Evolutionary conservation across 2,329 filamentous ascomycete species (phyloP), one percentile per base, ranked within the genome.

Genomic region (Fusarium tjaetaba): DNA sequence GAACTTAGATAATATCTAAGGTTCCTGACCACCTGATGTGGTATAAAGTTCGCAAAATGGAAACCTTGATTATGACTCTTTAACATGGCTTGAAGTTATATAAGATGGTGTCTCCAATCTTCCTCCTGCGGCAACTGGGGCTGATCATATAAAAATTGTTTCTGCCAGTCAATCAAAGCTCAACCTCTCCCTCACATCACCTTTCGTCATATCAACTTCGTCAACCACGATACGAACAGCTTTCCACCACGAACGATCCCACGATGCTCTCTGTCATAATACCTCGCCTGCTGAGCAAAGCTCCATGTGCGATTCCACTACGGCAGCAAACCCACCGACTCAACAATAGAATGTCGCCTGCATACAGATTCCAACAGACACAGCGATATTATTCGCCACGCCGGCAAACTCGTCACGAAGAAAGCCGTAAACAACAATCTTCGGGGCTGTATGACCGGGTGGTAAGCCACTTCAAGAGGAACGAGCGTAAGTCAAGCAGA

Each of bases 41-140:
- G 6, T 15, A 28, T 3, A 15, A 15, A 1, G 6, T 20, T 10
- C 7, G 4, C 10, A 4, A 15, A 48, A 26, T 0, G 2, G 1
- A 28, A 48, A 28, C 45, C 9, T 28, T 15, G 18, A 22, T 7
- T 15, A 28, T 16, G 26, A 28, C 13, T 15, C 18, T 13, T 11
- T 10, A 9, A 2, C 4, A 6, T 0, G 24, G 2, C 18, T 22
- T 48, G 20, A 1, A 26, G 42, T 15, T 20, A 28, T 46, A 46
- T 46, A 46, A 22, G 11, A 22, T 7, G 5, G 18, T 3, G 18
- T 9, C 24, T 10, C 8, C 11, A 20, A 45, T 26, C 16, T 11
- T 5, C 4, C 6, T 24, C 30, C 7, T 16, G 11, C 7, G 49
- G 3, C 18, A 38, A 16, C 10, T 14, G 7, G 14, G n/a, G 7